phyloP scores from a whole-genome alignment of 345 rosid species.

The Ceriops zippeliana region DNA sequence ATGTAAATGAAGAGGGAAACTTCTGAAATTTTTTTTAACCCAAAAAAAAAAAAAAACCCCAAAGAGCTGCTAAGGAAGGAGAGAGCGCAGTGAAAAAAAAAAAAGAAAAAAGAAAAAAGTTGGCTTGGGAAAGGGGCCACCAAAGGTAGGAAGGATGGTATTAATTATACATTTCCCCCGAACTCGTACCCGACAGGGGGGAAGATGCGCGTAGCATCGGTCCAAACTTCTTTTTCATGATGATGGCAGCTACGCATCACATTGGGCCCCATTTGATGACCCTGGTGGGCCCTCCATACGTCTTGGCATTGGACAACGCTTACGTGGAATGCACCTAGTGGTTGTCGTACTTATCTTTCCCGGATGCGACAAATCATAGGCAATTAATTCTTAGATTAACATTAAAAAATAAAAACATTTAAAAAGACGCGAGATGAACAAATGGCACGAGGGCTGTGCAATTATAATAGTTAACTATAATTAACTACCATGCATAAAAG shows the following conservation, averaged over 20 bases:
- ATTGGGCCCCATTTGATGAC: background rate
- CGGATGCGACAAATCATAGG: background rate
- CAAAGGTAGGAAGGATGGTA: background rate
- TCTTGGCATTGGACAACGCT: background rate
- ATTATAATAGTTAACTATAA: too few relatives aligned
- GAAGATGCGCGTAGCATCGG: background rate
- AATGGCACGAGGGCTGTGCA: too few relatives aligned
- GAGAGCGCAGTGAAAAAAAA: background rate
- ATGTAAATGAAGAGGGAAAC: background rate
- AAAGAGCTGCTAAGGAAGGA: background rate
- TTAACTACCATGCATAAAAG: too few relatives aligned
- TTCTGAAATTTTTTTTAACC: background rate
- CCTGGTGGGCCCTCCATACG: background rate
- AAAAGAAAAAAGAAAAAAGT: too few relatives aligned
- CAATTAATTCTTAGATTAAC: background rate
- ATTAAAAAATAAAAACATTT: background rate
- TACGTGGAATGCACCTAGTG: constrained; percentile 1
- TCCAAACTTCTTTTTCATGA: constrained; percentile 5
- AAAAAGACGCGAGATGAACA: too few relatives aligned
- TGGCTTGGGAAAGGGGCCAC: background rate
- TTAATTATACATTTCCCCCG: constrained; percentile 5
- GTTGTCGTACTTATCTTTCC: background rate
- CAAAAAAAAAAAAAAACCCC: background rate
- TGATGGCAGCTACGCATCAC: constrained; percentile 1
- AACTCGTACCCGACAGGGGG: background rate